Percentiles rank a stretch among this genome's conserved stretches.
These are phyloP conservation scores for Arthrobotrys musiformis DNA, from an alignment of 2,329 filamentous ascomycete genomes.

Conservation along the genomic window DNA sequence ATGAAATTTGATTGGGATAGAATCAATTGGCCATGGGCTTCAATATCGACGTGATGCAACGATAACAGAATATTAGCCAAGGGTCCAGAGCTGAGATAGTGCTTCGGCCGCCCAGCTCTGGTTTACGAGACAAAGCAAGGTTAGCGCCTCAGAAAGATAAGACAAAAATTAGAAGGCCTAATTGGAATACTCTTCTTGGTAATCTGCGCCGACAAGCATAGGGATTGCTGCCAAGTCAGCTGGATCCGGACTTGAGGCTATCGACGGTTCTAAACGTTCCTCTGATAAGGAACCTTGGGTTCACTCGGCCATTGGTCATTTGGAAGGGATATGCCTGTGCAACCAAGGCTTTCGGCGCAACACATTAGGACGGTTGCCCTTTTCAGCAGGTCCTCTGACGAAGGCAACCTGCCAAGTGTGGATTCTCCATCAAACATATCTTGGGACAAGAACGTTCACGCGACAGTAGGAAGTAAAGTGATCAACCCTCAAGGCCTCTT, in stretches of 20 bases:
- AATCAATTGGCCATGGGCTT: too few relatives aligned
- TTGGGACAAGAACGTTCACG: constrained; percentile 10
- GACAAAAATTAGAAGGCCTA: background rate
- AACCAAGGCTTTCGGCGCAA: constrained; percentile 19
- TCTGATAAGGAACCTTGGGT: constrained; percentile 20
- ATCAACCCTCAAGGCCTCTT: background rate
- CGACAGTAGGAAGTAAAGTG: constrained; percentile 1
- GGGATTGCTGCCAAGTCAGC: constrained; percentile 16
- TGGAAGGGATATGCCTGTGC: constrained; percentile 10
- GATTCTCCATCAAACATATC: constrained; percentile 4
- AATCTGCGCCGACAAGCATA: background rate
- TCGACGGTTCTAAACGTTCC: constrained; percentile 17
- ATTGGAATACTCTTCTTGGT: background rate
- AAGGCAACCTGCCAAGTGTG: constrained; percentile 47
- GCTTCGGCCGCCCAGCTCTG: too few relatives aligned
- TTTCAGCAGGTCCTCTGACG: constrained; percentile 18
- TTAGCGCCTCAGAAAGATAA: background rate
- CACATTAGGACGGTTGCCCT: constrained; percentile 17
- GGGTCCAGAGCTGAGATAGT: too few relatives aligned
- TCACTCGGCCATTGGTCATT: constrained; percentile 18
- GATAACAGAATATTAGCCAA: too few relatives aligned
- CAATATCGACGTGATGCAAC: too few relatives aligned
- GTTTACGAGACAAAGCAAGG: too few relatives aligned
- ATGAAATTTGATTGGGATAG: too few relatives aligned
- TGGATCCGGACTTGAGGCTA: background rate